These are phyloP conservation scores for Asclepias syriaca DNA, from an alignment of 257 asterid genomes.

Conservation along the genomic window DNA sequence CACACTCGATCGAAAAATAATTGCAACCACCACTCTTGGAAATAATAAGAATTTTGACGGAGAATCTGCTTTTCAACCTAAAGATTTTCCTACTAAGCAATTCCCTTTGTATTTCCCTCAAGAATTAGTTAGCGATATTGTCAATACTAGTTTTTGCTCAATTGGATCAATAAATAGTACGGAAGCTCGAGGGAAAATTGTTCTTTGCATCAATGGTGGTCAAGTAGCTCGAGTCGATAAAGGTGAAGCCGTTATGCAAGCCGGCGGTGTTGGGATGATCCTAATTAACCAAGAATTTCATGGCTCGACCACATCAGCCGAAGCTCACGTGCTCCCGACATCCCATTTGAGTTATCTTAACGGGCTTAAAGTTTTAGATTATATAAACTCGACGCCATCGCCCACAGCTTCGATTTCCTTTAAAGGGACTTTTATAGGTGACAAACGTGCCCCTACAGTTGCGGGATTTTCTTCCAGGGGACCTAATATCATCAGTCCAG, in stretches of 20 bases:
- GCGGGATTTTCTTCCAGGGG: slow-evolving; percentile 14
- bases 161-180: not conserved
- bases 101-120: not conserved
- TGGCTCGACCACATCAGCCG: not conserved
- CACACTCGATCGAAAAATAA: slow-evolving; percentile 11
- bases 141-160: not conserved
- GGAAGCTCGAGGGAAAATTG: not conserved
- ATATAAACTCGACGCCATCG: not conserved
- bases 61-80: not conserved
- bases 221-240: not conserved
- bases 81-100: not conserved
- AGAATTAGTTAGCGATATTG: not conserved
- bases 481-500: slow-evolving; percentile 49
- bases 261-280: slow-evolving; percentile 9
- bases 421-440: slow-evolving; percentile 4
- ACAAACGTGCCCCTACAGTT: not conserved
- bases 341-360: not conserved
- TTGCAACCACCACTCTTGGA: not conserved
- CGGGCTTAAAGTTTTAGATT: not conserved
- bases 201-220: not conserved
- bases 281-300: not conserved
- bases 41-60: too few relatives aligned
- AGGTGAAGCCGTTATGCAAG: not conserved
- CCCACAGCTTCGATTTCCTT: not conserved
- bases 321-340: slow-evolving; percentile 6